phyloP scores from a whole-genome alignment of 805 yeast species.

The Candida silvicultrix region DNA sequence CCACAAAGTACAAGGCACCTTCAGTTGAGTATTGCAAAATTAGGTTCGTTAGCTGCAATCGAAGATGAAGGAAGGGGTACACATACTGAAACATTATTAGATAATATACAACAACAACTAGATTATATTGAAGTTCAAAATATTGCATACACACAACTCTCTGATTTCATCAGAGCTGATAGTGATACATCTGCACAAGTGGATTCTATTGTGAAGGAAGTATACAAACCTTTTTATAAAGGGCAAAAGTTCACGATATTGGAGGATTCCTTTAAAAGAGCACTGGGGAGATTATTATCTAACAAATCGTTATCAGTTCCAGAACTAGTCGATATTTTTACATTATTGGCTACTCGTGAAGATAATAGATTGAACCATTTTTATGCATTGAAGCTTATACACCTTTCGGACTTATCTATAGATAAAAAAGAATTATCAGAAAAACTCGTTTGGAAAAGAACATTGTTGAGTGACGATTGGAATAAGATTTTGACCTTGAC shows the following conservation, averaged over 20 bases:
- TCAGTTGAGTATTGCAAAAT: slow-evolving; percentile 66
- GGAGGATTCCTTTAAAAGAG: slow-evolving; percentile 9
- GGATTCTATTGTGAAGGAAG: slow-evolving; percentile 17
- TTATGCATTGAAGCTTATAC: slow-evolving; percentile 46
- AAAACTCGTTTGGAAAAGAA: slow-evolving; percentile 51
- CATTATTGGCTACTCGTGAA: slow-evolving; percentile 33
- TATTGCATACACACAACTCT: slow-evolving; percentile 24
- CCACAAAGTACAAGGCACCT: slow-evolving; percentile 41
- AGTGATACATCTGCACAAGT: slow-evolving; percentile 21
- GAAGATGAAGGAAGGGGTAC: slow-evolving; percentile 10
- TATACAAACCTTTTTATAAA: slow-evolving; percentile 17
- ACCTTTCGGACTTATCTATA: slow-evolving; percentile 25
- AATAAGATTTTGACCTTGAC: slow-evolving; percentile 27
- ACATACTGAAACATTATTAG: slow-evolving; percentile 23
- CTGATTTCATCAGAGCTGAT: slow-evolving; percentile 24
- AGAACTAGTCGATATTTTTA: slow-evolving; percentile 48
- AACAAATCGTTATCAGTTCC: slow-evolving; percentile 33
- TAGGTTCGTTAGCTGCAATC: slow-evolving; percentile 45
- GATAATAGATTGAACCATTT: slow-evolving; percentile 26
- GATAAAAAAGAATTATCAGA: slow-evolving; percentile 28
- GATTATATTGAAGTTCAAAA: slow-evolving; percentile 45
- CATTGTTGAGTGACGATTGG: slow-evolving; percentile 52
- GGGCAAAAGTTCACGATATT: slow-evolving; percentile 2
- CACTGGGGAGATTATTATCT: slow-evolving; percentile 27
- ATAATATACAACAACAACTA: slow-evolving; percentile 44